Base-by-base conservation (phyloP, 805 yeast genomes). In the Candida sonorensis region DNA sequence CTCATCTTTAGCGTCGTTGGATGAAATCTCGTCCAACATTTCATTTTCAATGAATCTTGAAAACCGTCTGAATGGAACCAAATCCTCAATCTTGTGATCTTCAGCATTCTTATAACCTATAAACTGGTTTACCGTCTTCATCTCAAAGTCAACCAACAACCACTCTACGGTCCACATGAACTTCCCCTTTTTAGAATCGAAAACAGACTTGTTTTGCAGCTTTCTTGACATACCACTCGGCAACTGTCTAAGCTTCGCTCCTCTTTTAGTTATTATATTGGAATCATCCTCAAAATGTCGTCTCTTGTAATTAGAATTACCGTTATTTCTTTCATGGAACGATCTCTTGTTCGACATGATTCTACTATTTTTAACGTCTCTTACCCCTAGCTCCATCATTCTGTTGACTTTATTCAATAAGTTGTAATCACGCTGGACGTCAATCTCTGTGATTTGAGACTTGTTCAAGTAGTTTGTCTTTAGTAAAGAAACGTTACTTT, bases 131-230 rank as follows among this genome's bases (percentile, higher is more conserved):
- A 47, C 27, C 8, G 24, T 27, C 5, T 37, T 12, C 29, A 43
- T 34, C 1, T 51, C 17, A 1, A 26, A 42, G 10, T 51, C 49
- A 4, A 70, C 52, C 2, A 77, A 38, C 1, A 72, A 50, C 83
- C 86, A 81, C 51, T 86, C 94, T 0, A 86, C 57, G 0, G 94
- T 79, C 96, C 96, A 86, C 12, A 70, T 71, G 51, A 71, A 85
- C 7, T 69, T 52, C 31, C 76, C 72, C 38, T 65, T 57, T 38
- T 68, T 68, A 50, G 74, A 72, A 51, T 85, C 88, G 67, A 75
- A 82, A 3, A 77, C 76, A 0, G 87, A 71, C 44, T 75, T 78
- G 50, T 86, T 86, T 35, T 64, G 53, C 5, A 50, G 49, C 2
- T 83, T 64, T 29, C 94, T 57, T 12, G 76, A 68, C 94, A 86